Conservation (phyloP, 2,329 filamentous ascomycete species). For the Metarhizium anisopliae region DNA sequence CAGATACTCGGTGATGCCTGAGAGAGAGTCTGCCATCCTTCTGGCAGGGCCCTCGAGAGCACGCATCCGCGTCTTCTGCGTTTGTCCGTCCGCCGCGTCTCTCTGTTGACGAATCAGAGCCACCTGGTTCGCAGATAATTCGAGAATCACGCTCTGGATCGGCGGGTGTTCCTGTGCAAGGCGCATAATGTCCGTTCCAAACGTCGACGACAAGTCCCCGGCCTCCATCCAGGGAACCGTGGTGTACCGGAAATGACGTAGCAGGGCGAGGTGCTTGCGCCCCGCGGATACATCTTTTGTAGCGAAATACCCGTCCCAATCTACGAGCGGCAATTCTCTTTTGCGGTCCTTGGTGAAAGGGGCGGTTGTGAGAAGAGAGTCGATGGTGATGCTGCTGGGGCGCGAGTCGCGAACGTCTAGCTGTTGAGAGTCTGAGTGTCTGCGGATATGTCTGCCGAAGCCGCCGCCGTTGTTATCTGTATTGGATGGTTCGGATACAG, state of each 20-base stretch:
- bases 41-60: background rate
- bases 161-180: constrained; percentile 7
- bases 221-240: constrained; percentile 14
- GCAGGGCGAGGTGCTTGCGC: constrained; percentile 6
- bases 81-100: background rate
- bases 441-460: background rate
- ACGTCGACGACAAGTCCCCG: constrained; percentile 7
- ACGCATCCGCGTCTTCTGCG: background rate
- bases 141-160: constrained; percentile 3
- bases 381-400: background rate
- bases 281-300: constrained; percentile 1
- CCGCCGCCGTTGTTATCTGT: background rate
- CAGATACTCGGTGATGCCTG: constrained; percentile 4
- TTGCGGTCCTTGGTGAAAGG: background rate
- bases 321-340: constrained; percentile 3
- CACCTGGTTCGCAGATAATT: constrained; percentile 8
- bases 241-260: constrained; percentile 13
- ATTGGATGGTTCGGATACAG: background rate
- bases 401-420: background rate
- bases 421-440: background rate
- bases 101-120: background rate
- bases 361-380: constrained; percentile 1
- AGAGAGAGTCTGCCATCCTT: constrained; percentile 3
- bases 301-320: constrained; percentile 13
- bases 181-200: constrained; percentile 11